A percentile compares a stretch with the other conserved stretches of the same genome.
Conservation (phyloP, 2,329 filamentous ascomycete species). For the Hypoxylon sp. region DNA sequence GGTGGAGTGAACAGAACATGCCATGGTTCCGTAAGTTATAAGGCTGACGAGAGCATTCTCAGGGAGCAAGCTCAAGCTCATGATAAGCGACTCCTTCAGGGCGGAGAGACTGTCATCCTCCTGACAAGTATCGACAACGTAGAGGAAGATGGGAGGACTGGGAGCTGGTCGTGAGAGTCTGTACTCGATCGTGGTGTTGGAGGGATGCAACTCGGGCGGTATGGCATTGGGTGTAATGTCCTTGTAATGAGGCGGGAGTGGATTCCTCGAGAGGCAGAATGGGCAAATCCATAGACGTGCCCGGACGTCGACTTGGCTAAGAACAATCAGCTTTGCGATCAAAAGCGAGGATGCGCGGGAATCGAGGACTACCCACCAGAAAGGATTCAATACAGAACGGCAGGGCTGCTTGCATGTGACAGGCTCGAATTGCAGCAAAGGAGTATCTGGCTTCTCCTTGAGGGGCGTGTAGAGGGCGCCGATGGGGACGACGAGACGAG, state of each 20-base stretch:
- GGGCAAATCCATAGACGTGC: slow-evolving; percentile 89
- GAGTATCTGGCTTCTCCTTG: slow-evolving; percentile 92
- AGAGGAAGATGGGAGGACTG: slow-evolving; percentile 86
- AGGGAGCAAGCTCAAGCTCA: slow-evolving; percentile 83
- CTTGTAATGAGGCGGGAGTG: slow-evolving; percentile 86
- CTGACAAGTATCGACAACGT: slow-evolving; percentile 88
- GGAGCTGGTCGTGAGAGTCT: slow-evolving; percentile 81
- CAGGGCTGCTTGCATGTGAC: slow-evolving; percentile 97
- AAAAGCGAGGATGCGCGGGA: neutral
- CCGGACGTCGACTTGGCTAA: slow-evolving; percentile 82
- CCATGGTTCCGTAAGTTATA: slow-evolving; percentile 93
- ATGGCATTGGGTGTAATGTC: slow-evolving; percentile 86
- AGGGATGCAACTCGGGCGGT: slow-evolving; percentile 81
- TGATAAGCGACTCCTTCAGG: slow-evolving; percentile 85
- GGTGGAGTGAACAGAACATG: slow-evolving; percentile 49
- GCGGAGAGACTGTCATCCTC: slow-evolving; percentile 86
- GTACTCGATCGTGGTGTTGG: slow-evolving; percentile 91
- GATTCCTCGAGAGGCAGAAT: slow-evolving; percentile 85
- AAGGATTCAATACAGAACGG: slow-evolving; percentile 94
- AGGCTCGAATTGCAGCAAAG: slow-evolving; percentile 92
- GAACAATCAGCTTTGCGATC: slow-evolving; percentile 36
- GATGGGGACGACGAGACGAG: slow-evolving; percentile 92
- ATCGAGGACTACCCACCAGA: slow-evolving; percentile 71
- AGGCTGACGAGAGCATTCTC: slow-evolving; percentile 84
- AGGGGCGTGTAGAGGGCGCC: slow-evolving; percentile 94